Evolutionary conservation across 1,139 yeast species (phyloP).

Genomic region (Lodderomyces parapsilosis): DNA sequence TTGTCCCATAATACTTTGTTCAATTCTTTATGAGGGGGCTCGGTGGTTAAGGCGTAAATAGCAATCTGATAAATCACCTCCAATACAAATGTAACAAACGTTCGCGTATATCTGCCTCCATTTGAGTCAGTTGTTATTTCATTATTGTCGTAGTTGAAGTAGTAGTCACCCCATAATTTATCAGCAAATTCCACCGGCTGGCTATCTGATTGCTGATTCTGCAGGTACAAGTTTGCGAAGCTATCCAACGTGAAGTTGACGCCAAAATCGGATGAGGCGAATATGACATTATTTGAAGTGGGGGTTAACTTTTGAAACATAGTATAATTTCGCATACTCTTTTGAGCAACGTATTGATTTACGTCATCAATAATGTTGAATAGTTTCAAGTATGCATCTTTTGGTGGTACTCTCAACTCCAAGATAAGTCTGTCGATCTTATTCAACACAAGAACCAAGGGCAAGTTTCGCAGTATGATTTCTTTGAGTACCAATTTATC

Average conservation of each 20-base stretch:
- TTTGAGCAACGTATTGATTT: slow-evolving; percentile 45
- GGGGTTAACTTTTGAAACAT: slow-evolving; percentile 54
- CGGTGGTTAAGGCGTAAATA: slow-evolving; percentile 58
- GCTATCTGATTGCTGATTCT: slow-evolving; percentile 30
- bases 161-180: slow-evolving; percentile 78
- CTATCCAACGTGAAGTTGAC: slow-evolving; percentile 66
- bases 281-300: slow-evolving; percentile 60
- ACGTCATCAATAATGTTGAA: slow-evolving; percentile 61
- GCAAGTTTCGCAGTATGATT: slow-evolving; percentile 46
- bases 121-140: slow-evolving; percentile 43
- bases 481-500: slow-evolving; percentile 50
- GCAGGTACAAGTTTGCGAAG: slow-evolving; percentile 57
- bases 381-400: slow-evolving; percentile 71
- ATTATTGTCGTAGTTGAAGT: slow-evolving; percentile 42
- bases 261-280: slow-evolving; percentile 65
- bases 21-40: slow-evolving; percentile 39
- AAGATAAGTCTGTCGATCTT: slow-evolving; percentile 80
- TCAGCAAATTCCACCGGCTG: slow-evolving; percentile 39
- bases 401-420: slow-evolving; percentile 73
- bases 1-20: slow-evolving; percentile 41
- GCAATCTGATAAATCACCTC: slow-evolving; percentile 80
- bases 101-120: slow-evolving; percentile 33
- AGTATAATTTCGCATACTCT: slow-evolving; percentile 27
- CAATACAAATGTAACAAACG: slow-evolving; percentile 69
- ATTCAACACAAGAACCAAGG: slow-evolving; percentile 66